Evolutionary conservation across 2,329 filamentous ascomycete genomes (phyloP).

Genomic region (Exophiala lecanii-corni): DNA sequence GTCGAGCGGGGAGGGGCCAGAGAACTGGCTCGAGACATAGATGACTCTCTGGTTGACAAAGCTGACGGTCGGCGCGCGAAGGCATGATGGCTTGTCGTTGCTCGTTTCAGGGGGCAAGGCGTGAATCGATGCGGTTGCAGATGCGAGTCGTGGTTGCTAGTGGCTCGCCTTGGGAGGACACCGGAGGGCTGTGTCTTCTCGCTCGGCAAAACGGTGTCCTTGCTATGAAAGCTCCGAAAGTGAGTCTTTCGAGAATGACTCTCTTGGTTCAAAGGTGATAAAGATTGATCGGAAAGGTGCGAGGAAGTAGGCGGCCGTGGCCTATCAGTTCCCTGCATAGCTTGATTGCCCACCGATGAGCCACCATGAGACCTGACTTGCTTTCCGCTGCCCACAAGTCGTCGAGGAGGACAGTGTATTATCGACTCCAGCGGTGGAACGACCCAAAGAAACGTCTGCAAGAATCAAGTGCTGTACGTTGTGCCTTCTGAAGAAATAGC

Average conservation of each 20-base stretch:
- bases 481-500: no score
- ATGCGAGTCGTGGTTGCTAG: background rate
- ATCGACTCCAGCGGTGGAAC: no score
- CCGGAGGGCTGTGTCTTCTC: no score
- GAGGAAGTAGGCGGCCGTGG: background rate
- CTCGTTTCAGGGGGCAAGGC: conserved; percentile 9
- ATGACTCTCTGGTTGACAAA: conserved; percentile 7
- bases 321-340: no score
- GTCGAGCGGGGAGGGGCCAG: conserved; percentile 19
- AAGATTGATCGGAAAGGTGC: background rate
- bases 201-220: no score
- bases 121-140: background rate
- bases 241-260: background rate
- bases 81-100: conserved; percentile 5
- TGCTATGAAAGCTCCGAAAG: no score
- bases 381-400: no score
- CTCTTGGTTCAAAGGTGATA: background rate
- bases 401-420: no score
- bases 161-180: background rate
- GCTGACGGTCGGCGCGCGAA: conserved; percentile 3
- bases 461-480: no score
- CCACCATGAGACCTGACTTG: no score
- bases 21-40: conserved; percentile 13
- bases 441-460: no score
- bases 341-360: no score